Evolutionary conservation across 192 early-diverging fungal genomes (phyloP).

Genomic region (Jimgerdemannia flammicorona): DNA sequence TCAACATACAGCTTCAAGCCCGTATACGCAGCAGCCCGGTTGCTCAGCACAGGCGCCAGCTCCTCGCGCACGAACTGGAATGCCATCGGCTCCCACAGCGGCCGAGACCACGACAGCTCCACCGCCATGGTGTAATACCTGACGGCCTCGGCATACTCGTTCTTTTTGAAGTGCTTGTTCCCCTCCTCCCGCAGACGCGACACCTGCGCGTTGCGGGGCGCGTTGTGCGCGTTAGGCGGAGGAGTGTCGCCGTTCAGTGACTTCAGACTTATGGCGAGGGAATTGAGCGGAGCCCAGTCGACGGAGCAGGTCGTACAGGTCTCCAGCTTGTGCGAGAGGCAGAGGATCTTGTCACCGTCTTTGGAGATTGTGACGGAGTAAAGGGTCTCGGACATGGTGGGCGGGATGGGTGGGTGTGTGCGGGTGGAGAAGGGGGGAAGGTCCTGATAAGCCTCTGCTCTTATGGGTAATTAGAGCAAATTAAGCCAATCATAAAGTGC

Average conservation of each 20-base stretch:
- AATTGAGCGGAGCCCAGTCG: constrained; percentile 63
- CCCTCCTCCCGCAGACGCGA: constrained; percentile 68
- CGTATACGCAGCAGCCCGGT: constrained; percentile 64
- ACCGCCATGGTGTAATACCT: constrained; percentile 86
- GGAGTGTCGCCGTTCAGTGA: constrained; percentile 61
- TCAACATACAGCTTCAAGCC: constrained; percentile 60
- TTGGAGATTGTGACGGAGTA: background rate
- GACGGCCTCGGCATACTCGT: constrained; percentile 82
- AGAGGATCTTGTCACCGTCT: constrained; percentile 42
- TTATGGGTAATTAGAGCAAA: background rate
- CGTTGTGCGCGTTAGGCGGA: constrained; percentile 57
- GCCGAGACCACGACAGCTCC: constrained; percentile 66
- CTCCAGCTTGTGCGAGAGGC: constrained; percentile 57
- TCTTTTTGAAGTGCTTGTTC: constrained; percentile 80
- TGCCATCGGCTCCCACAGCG: constrained; percentile 71
- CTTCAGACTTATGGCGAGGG: constrained; percentile 56
- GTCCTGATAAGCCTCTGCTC: background rate
- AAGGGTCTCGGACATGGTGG: background rate
- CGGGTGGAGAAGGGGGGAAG: background rate
- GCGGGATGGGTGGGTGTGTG: background rate
- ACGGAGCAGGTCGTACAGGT: constrained; percentile 57
- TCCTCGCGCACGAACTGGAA: constrained; percentile 58
- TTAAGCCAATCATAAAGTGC: background rate
- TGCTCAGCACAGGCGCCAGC: constrained; percentile 57
- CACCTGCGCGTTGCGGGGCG: constrained; percentile 49